Evolutionary conservation across 2,329 filamentous ascomycete genomes (phyloP).

Genomic region (Pseudopyricularia cyperi): DNA sequence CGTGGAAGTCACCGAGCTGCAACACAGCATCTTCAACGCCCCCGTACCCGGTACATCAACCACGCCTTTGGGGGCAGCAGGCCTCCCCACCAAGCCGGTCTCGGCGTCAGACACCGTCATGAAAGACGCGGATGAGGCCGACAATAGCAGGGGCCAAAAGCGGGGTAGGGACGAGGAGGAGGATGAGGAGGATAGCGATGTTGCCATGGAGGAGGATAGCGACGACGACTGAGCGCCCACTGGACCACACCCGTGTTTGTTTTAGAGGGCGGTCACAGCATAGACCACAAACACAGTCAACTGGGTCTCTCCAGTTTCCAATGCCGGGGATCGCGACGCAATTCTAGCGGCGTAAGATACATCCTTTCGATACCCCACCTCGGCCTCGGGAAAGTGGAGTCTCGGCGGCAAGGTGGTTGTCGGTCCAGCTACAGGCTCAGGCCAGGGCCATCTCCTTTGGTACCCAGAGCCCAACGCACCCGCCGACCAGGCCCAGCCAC

Average conservation of each 20-base stretch:
- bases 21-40: slow-evolving; percentile 70
- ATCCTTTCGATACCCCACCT: slow-evolving; percentile 1
- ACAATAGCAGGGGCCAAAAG: slow-evolving; percentile 49
- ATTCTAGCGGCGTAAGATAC: not conserved
- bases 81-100: slow-evolving; percentile 34
- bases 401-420: too few species aligned
- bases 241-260: not conserved
- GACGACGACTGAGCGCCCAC: slow-evolving; percentile 45
- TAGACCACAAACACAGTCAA: not conserved
- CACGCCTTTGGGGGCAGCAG: slow-evolving; percentile 22
- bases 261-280: too few species aligned
- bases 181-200: slow-evolving; percentile 50
- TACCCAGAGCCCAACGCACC: slow-evolving; percentile 65
- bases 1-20: slow-evolving; percentile 57
- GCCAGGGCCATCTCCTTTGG: slow-evolving; percentile 52
- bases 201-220: slow-evolving; percentile 56
- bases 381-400: slow-evolving; percentile 2
- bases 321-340: not conserved
- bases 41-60: slow-evolving; percentile 38
- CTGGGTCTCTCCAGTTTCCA: too few species aligned
- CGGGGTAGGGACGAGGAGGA: slow-evolving; percentile 56
- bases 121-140: slow-evolving; percentile 20
- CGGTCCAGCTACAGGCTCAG: slow-evolving; percentile 13
- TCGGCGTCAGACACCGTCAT: slow-evolving; percentile 31
- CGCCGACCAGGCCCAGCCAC: slow-evolving; percentile 82